Evolutionary conservation across 148 eudicot species (phyloP).

Genomic region (Rhododendron griersonianum): DNA sequence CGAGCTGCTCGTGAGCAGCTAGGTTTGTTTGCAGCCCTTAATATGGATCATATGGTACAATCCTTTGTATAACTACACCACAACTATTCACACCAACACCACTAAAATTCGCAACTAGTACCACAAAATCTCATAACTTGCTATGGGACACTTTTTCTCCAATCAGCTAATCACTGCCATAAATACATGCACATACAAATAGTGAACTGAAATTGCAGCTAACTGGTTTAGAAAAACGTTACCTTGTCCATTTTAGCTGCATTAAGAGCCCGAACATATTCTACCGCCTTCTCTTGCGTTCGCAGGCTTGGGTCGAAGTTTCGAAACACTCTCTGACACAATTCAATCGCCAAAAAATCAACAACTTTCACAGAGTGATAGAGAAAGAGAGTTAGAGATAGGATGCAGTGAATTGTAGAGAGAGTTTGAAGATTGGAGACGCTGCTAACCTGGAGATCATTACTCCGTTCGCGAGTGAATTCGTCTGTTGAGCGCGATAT

Average conservation of each 20-base stretch:
- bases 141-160: background rate
- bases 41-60: no score
- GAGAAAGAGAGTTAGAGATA: background rate
- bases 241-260: slow-evolving; percentile 95
- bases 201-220: background rate
- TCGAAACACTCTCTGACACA: slow-evolving; percentile 66
- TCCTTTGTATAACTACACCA: background rate
- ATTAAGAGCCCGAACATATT: slow-evolving; percentile 83
- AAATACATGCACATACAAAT: background rate
- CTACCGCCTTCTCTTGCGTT: slow-evolving; percentile 82
- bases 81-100: background rate
- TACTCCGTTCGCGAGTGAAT: slow-evolving; percentile 83
- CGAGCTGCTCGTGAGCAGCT: no score
- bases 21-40: no score
- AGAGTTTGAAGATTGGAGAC: background rate
- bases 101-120: background rate
- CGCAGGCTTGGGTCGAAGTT: slow-evolving; percentile 85
- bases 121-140: background rate
- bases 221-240: background rate
- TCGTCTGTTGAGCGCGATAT: slow-evolving; percentile 81
- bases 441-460: slow-evolving; percentile 67
- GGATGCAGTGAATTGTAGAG: background rate
- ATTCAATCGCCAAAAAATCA: background rate
- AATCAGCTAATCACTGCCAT: background rate
- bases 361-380: background rate